phyloP scores from a whole-genome alignment of 176 grass and related monocot species.

The sorghum (Sorghum bicolor) region Sorghum_bicolor_NCBIv3 NC_012871.2:53638001-53638500 shows the following conservation, averaged over 20 bases:
- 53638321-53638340: not conserved
- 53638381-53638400: conserved; percentile 15
- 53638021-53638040: not conserved
- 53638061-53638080: not conserved
- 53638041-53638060: not conserved
- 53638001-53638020: not conserved
- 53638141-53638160: not conserved
- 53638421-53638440: conserved; percentile 35
- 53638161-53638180: not conserved
- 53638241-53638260: not conserved
- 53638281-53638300: not conserved
- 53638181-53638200: not conserved
- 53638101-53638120: not conserved
- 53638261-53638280: not conserved
- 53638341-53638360: not conserved
- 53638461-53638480: not conserved
- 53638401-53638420: not conserved
- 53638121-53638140: not conserved
- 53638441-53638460: conserved; percentile 4
- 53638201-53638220: not conserved
- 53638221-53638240: not conserved
- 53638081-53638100: not conserved
- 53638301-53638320: not conserved
- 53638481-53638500: conserved; percentile 9
- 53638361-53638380: conserved; percentile 8